phyloP scores from a whole-genome alignment of 2,329 filamentous ascomycete species.

The Neoarthrinium moseri region DNA sequence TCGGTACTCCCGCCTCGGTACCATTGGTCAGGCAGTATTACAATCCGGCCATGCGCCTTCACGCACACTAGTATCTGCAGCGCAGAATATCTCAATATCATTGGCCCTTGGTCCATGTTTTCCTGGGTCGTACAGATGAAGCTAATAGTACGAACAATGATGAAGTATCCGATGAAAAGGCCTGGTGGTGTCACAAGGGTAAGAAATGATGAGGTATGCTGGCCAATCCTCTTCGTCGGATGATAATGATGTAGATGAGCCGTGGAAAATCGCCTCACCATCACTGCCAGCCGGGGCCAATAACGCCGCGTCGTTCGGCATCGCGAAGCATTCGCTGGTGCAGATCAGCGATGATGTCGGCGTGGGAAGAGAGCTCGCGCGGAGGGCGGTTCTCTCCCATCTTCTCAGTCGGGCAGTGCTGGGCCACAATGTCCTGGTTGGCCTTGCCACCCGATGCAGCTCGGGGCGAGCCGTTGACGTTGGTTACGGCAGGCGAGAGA shows the following conservation, averaged over 20 bases:
- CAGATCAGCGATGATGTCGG: constrained; percentile 27
- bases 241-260: not conserved
- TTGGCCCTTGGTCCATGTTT: constrained; percentile 9
- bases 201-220: not conserved
- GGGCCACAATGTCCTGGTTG: constrained; percentile 16
- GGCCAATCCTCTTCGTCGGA: too few relatives aligned
- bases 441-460: constrained; percentile 26
- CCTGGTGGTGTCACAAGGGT: not conserved
- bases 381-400: constrained; percentile 46
- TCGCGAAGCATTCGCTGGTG: constrained; percentile 29
- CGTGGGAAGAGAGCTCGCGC: constrained; percentile 25
- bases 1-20: too few relatives aligned
- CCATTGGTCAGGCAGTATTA: not conserved
- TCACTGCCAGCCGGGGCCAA: constrained; percentile 28
- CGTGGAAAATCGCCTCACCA: not conserved
- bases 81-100: constrained; percentile 13
- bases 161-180: constrained; percentile 19
- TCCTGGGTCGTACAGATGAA: constrained; percentile 24
- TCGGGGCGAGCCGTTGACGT: constrained; percentile 30
- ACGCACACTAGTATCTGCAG: constrained; percentile 3
- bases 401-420: constrained; percentile 29
- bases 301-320: constrained; percentile 28
- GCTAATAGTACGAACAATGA: constrained; percentile 28
- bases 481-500: constrained; percentile 42
- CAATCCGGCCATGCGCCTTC: not conserved